Evolutionary conservation across 148 eudicot species (phyloP), one percentile per base, ranked within the genome.

Genomic region (Polygonum aviculare): DNA sequence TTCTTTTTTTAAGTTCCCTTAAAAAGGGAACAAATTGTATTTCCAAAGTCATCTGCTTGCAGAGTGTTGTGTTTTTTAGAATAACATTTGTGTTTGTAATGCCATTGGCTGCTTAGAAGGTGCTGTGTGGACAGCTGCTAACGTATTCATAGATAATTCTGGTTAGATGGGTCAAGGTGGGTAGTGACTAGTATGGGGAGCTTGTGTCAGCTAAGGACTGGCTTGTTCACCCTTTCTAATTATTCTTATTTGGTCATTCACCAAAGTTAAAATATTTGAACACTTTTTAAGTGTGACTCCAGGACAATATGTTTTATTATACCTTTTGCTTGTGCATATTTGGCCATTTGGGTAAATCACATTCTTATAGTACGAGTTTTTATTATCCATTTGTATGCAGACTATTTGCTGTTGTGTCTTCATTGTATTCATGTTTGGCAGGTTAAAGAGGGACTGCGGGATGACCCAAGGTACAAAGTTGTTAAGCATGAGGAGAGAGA

Each of bases 401-500:
- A 67, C 45, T 35, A 44, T 67, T 67, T 5, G 21, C 14, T 31
- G 39, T 19, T 60, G 60, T 59, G 10, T 26, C 14, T 60, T 10
- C 36, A 60, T 26, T 31, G 10, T 10, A 31, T 60, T 16, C 72
- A 67, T 36, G 69, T 65, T 78, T 35, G 85, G 59, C 75, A 95
- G 99, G 93, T 91, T 72, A 96, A 91, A 85, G 99, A 96, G 72
- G 86, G 87, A 73, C 77, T 96, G 76, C 85, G 94, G 80, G 87
- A 87, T 80, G 99, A 96, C 77, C 86, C 87, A 54, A 83, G 98
- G 73, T 96, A 91, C 89, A 93, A 91, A 85, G 86, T 90, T 79
- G 90, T 96, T 55, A 86, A 82, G 81, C 99, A 96, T 76, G 98
- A 91, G 79, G 97, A 96, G 33, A 88, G 98, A 82, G 99, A 96